Conservation (phyloP, 306 rosid species). For the Glycine latifolia region DNA sequence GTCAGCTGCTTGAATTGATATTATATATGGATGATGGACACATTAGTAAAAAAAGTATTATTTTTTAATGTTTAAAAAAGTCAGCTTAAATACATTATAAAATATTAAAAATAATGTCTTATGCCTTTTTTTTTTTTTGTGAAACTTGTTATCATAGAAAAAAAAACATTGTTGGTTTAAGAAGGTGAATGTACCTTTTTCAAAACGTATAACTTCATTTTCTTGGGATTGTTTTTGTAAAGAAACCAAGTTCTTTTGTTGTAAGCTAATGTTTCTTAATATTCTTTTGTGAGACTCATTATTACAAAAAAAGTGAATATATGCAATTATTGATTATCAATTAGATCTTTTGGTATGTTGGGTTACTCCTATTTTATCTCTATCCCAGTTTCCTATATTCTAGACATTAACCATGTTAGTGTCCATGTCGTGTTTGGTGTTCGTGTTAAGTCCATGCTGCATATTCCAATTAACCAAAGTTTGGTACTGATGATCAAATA, state of each 20-base stretch:
- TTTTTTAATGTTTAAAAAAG: background rate
- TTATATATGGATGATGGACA: background rate
- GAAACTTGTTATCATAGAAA: background rate
- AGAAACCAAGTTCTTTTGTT: background rate
- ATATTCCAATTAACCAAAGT: constrained; percentile 19
- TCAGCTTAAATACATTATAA: background rate
- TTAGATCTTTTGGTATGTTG: background rate
- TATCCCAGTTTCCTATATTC: too few relatives aligned
- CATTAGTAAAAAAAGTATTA: background rate
- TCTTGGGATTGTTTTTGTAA: background rate
- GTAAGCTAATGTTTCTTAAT: background rate
- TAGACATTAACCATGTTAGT: too few relatives aligned
- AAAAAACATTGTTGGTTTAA: background rate
- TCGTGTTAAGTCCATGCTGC: background rate
- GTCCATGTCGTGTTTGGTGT: background rate
- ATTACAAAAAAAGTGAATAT: background rate
- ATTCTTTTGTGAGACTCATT: background rate
- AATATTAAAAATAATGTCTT: background rate
- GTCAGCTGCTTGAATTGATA: background rate
- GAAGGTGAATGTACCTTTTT: background rate
- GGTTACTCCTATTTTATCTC: background rate
- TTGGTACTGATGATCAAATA: background rate
- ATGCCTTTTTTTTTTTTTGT: too few relatives aligned
- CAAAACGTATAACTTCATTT: background rate
- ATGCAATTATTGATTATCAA: background rate